These are phyloP conservation scores for Tricholoma matsutake DNA, from an alignment of 768 basidiomycete species.

Conservation along the genomic window DNA sequence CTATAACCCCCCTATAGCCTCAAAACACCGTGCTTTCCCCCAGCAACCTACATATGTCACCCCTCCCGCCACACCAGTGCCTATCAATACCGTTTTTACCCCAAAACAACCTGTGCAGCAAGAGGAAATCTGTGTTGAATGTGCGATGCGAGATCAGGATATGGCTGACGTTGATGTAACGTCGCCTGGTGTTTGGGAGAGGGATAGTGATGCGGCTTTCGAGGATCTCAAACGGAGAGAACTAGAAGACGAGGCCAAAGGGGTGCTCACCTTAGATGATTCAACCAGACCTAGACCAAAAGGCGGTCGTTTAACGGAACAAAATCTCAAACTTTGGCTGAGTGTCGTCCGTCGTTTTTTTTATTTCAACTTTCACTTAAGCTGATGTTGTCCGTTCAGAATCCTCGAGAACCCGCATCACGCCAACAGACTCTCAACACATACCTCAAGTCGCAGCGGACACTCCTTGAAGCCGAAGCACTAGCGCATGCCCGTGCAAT, in stretches of 20 bases:
- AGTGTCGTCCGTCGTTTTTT: constrained; percentile 54
- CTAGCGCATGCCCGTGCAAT: constrained; percentile 73
- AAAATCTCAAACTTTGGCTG: constrained; percentile 79
- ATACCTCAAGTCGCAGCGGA: constrained; percentile 81
- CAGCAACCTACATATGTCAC: constrained; percentile 80
- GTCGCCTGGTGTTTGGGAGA: constrained; percentile 84
- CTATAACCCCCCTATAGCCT: constrained; percentile 63
- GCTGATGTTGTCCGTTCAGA: constrained; percentile 45
- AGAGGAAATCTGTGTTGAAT: constrained; percentile 93
- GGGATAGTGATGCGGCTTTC: constrained; percentile 80
- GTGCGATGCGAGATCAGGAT: constrained; percentile 98
- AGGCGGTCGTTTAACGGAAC: constrained; percentile 71
- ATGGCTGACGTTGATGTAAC: constrained; percentile 94
- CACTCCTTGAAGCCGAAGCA: constrained; percentile 79
- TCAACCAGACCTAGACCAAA: constrained; percentile 56
- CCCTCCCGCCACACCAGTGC: constrained; percentile 47
- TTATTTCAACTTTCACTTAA: constrained; percentile 2
- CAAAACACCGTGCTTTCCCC: constrained; percentile 62
- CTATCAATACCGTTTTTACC: constrained; percentile 61
- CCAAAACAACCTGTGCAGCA: constrained; percentile 54
- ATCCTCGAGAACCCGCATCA: constrained; percentile 84
- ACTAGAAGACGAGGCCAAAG: constrained; percentile 59
- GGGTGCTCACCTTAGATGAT: constrained; percentile 47
- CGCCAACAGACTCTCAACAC: constrained; percentile 76
- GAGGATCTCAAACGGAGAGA: constrained; percentile 76